Evolutionary conservation across 169 alveolate species (phyloP).

Genomic region (Theileria annulata): DNA sequence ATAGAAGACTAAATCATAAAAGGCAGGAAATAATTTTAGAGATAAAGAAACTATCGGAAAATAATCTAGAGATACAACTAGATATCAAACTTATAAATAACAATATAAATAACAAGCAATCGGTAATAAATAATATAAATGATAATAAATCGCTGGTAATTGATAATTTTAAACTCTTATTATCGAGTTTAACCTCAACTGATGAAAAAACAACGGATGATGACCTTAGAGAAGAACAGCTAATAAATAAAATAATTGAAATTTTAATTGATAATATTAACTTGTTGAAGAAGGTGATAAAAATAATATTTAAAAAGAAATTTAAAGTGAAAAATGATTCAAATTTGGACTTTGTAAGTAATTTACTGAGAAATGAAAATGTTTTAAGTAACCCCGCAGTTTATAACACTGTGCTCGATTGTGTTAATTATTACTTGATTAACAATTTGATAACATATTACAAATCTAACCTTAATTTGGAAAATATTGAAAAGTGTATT

Average conservation of each 20-base stretch:
- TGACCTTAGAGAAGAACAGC: background rate
- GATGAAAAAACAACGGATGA: background rate
- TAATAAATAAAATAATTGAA: background rate
- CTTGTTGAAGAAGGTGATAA: background rate
- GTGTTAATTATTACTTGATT: background rate
- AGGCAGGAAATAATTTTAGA: background rate
- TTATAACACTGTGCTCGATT: background rate
- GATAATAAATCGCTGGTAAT: background rate
- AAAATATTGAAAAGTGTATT: conserved; percentile 41
- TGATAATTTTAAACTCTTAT: background rate
- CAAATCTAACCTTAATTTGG: conserved; percentile 22
- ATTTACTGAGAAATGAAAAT: background rate
- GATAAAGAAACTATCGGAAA: background rate
- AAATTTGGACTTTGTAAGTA: background rate
- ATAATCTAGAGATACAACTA: background rate
- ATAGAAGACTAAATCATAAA: background rate
- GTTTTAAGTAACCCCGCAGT: background rate
- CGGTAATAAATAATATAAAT: background rate
- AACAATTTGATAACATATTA: conserved; percentile 25
- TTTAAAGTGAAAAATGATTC: background rate
- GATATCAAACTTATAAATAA: background rate
- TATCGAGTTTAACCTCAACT: background rate
- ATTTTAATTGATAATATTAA: background rate
- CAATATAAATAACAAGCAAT: background rate
- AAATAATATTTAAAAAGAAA: background rate